Conservation (phyloP, 345 rosid species). For the Gossypium anomalum region DNA sequence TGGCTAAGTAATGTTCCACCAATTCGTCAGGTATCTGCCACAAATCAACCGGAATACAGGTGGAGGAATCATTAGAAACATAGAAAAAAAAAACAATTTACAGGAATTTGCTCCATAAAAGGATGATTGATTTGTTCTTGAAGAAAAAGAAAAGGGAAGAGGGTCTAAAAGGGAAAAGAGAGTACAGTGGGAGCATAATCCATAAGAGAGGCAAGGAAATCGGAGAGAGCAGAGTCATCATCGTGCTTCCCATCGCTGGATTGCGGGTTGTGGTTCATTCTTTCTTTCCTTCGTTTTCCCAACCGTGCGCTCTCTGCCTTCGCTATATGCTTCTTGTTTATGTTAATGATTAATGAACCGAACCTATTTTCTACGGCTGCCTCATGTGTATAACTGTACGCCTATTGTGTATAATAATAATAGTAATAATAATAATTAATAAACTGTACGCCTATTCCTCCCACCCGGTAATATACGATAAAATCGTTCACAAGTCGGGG, state of each 20-base stretch:
- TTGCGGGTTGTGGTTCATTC: conserved; percentile 49
- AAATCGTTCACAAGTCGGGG: too few relatives aligned
- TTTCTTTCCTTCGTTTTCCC: not conserved
- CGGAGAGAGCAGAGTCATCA: conserved; percentile 73
- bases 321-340: too few relatives aligned
- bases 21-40: conserved; percentile 84
- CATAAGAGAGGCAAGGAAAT: conserved; percentile 80
- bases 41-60: not conserved
- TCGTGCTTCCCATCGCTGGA: conserved; percentile 63
- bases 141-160: not conserved
- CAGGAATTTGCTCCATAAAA: not conserved
- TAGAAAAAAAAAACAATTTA: not conserved
- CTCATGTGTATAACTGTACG: too few relatives aligned
- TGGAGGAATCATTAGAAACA: not conserved
- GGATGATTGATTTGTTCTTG: not conserved
- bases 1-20: conserved; percentile 90
- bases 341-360: too few relatives aligned
- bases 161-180: not conserved
- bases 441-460: too few relatives aligned
- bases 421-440: too few relatives aligned
- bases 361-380: too few relatives aligned
- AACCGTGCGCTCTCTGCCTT: too few relatives aligned
- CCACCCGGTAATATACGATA: too few relatives aligned
- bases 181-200: conserved; percentile 81
- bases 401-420: too few relatives aligned